Evolutionary conservation across 805 yeast genomes (phyloP), one percentile per base, ranked within the genome.

Genomic region (Hanseniaspora vineae): DNA sequence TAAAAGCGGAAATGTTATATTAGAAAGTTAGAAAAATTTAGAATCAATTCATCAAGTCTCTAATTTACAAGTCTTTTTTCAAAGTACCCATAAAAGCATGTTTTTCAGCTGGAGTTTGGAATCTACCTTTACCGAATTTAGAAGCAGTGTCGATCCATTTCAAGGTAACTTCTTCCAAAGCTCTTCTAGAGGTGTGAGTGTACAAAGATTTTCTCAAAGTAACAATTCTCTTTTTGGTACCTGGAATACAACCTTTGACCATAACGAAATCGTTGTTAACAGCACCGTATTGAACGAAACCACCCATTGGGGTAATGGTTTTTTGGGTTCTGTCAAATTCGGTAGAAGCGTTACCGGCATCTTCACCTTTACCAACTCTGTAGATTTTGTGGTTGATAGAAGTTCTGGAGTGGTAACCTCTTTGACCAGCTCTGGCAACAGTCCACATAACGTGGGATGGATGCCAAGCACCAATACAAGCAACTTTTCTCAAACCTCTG

Each of bases 391-490:
- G 98, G 97, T 92, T 94, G 74, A 90, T 84, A 60, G 98, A 92
- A 68, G 99, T 92, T 84, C 99, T 90, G 92, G 88, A 96, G 78
- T 92, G 98, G 96, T 84, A 92, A 86, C 99, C 99, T 79, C 82
- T 86, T 81, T 92, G 98, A 90, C 99, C 99, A 69, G 98, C 96
- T 77, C 99, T 87, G 67, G 98, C 97, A 75, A 92, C 99, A 69
- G 97, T 86, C 95, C 95, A 90, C 76, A 81, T 78, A 72, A 92
- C 99, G 81, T 88, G 96, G 79, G 96, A 83, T 75, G 99, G 99
- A 80, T 92, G 98, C 99, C 99, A 92, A 71, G 99, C 97, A 83
- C 99, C 99, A 69, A 92, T 92, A 87, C 99, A 92, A 70, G 98
- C 99, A 77, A 92, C 99, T 87, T 92, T 92, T 84, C 99, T 88